Evolutionary conservation across 2,329 filamentous ascomycete genomes (phyloP).

Genomic region (Calonectria fujianensis): DNA sequence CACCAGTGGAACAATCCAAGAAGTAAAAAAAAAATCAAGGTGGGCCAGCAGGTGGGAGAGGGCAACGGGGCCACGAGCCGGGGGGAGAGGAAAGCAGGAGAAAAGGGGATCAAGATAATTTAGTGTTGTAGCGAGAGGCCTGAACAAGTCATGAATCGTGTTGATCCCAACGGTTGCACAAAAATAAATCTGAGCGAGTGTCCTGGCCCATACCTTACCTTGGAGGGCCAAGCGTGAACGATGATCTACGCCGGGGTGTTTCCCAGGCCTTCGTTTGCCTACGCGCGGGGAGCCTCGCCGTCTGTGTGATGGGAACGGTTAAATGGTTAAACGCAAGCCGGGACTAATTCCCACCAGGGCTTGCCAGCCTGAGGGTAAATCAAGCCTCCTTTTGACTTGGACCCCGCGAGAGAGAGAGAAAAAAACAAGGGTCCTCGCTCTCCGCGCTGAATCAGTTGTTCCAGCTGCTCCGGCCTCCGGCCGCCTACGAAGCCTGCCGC

Average conservation of each 20-base stretch:
- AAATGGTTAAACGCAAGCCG: not conserved
- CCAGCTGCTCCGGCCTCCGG: not conserved
- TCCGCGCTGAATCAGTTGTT: too few relatives aligned
- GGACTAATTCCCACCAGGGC: not conserved
- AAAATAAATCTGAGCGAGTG: not conserved
- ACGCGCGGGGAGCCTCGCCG: not conserved
- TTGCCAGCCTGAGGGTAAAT: not conserved
- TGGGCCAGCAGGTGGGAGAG: not conserved
- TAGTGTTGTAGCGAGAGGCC: not conserved
- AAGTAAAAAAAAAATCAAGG: not conserved
- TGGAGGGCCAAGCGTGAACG: slow-evolving; percentile 15
- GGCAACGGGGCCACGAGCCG: not conserved
- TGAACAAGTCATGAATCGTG: slow-evolving; percentile 14
- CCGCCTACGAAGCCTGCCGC: not conserved
- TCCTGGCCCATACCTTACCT: not conserved
- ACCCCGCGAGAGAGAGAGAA: not conserved
- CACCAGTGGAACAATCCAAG: not conserved
- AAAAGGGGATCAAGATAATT: slow-evolving; percentile 23
- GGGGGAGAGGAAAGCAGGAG: not conserved
- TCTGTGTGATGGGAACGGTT: not conserved
- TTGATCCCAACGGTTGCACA: slow-evolving; percentile 9
- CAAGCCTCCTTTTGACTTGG: not conserved
- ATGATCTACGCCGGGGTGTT: slow-evolving; percentile 18
- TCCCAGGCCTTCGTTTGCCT: slow-evolving; percentile 5
- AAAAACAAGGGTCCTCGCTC: not conserved